Evolutionary conservation across 2,329 filamentous ascomycete species (phyloP).

Genomic region (Boeremia exigua): DNA sequence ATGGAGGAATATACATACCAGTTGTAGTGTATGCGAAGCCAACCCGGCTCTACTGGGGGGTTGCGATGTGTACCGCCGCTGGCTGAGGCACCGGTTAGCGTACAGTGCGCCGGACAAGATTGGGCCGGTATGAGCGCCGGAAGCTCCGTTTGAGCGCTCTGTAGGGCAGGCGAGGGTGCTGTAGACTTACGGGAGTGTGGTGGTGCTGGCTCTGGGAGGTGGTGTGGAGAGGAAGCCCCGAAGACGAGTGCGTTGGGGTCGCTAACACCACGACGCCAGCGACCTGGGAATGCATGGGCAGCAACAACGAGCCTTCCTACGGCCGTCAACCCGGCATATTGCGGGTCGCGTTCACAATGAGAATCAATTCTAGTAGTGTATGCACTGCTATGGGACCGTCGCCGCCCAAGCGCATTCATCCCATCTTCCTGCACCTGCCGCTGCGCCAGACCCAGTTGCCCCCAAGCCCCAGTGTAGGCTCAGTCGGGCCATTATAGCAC

Average conservation of each 20-base stretch:
- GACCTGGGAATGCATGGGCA: conserved; percentile 33
- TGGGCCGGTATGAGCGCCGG: conserved; percentile 18
- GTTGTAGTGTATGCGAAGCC: conserved; percentile 30
- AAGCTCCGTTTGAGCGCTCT: conserved; percentile 19
- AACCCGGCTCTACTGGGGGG: conserved; percentile 34
- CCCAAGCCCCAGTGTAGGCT: conserved; percentile 7
- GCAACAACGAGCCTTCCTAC: conserved; percentile 31
- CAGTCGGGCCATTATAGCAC: background rate
- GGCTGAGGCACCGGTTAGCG: conserved; percentile 43
- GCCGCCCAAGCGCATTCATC: conserved; percentile 22
- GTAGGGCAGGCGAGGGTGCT: conserved; percentile 24
- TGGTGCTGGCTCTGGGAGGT: conserved; percentile 29
- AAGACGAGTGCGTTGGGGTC: conserved; percentile 24
- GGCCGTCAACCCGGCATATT: conserved; percentile 22
- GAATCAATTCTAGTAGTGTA: conserved; percentile 17
- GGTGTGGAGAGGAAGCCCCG: conserved; percentile 30
- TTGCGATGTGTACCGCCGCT: conserved; percentile 46
- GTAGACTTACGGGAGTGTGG: conserved; percentile 33
- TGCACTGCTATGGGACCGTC: conserved; percentile 6
- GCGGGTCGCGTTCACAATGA: conserved; percentile 26
- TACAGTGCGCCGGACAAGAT: conserved; percentile 29
- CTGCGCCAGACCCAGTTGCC: background rate
- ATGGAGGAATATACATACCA: conserved; percentile 44
- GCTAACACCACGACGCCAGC: conserved; percentile 31
- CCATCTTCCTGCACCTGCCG: conserved; percentile 17